Evolutionary conservation across 148 eudicot genomes (phyloP), one percentile per base, ranked within the genome.

Genomic region (Cornus florida): DNA sequence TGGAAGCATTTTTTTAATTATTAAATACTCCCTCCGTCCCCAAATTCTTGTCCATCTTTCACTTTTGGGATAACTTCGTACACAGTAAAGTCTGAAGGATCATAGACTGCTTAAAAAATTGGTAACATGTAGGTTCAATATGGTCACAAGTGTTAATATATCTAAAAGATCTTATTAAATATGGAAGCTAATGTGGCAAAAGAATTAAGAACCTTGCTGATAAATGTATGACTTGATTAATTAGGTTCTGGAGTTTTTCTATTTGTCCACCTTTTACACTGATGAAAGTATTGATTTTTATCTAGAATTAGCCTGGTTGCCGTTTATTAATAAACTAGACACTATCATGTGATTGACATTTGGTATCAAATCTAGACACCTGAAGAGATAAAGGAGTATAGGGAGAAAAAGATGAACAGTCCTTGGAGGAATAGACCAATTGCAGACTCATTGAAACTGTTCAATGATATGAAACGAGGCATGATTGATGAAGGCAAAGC

Each of bases 371-470:
- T 83, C 39, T 86, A 93, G 98, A 91, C 91, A 53, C 85, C 92
- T 77, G 98, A 94, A 70, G 95, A 96, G 80, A 86, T 94, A 84
- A 96, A 96, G 79, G 95, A 92, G 80, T 92, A 83, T 72, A 90
- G 98, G 82, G 97, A 92, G 81, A 92, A 96, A 81, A 92, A 89
- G 90, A 84, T 87, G 93, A 92, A 93, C 86, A 96, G 98, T 86
- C 99, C 99, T 67, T 96, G 95, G 97, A 92, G 99, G 83, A 94
- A 94, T 82, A 89, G 98, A 82, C 93, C 98, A 74, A 86, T 94
- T 77, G 90, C 83, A 64, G 98, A 96, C 77, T 96, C 99, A 60
- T 77, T 94, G 68, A 84, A 79, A 74, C 84, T 93, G 77, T 96
- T 96, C 83, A 88, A 92, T 82, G 97, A 96, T 41, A 96, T 96